A percentile compares a stretch with the other conserved stretches of the same genome.
phyloP scores from a whole-genome alignment of 2,329 filamentous ascomycete species.

The Neofusicoccum ribis region DNA sequence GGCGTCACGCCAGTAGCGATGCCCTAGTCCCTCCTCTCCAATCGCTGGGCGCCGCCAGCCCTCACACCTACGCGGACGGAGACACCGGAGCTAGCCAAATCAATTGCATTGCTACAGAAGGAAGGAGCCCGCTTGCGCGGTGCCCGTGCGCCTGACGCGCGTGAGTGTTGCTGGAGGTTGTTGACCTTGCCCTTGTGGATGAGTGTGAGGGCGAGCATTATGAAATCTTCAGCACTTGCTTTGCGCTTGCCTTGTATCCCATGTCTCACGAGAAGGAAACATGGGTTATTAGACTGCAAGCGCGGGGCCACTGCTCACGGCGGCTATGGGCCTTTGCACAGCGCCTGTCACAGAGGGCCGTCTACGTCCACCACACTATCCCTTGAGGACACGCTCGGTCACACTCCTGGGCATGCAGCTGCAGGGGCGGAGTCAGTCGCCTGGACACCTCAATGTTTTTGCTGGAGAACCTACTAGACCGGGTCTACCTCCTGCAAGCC shows the following conservation, averaged over 20 bases:
- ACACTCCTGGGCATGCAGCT: conserved; percentile 44
- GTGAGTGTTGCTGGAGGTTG: neutral
- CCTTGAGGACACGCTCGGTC: conserved; percentile 36
- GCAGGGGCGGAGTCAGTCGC: conserved; percentile 14
- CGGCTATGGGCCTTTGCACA: too few species aligned
- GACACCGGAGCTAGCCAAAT: neutral
- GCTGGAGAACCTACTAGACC: conserved; percentile 64
- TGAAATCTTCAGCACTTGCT: neutral
- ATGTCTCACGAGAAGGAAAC: conserved; percentile 51
- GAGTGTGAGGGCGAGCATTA: neutral
- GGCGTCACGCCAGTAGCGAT: neutral
- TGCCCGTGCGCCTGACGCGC: neutral
- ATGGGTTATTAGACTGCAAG: conserved; percentile 72
- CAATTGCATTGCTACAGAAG: conserved; percentile 5
- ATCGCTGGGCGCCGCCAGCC: neutral
- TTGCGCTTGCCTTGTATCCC: conserved; percentile 60
- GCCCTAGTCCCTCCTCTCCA: neutral
- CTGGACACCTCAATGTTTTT: too few species aligned
- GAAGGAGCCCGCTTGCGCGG: neutral
- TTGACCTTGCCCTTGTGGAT: neutral
- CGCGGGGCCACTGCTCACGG: conserved; percentile 36
- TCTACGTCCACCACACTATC: conserved; percentile 22
- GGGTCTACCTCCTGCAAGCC: conserved; percentile 81
- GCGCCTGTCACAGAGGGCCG: neutral
- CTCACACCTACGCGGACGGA: neutral